Evolutionary conservation across 148 eudicot genomes (phyloP), one percentile per base, ranked within the genome.

Genomic region (Rheum nobile): DNA sequence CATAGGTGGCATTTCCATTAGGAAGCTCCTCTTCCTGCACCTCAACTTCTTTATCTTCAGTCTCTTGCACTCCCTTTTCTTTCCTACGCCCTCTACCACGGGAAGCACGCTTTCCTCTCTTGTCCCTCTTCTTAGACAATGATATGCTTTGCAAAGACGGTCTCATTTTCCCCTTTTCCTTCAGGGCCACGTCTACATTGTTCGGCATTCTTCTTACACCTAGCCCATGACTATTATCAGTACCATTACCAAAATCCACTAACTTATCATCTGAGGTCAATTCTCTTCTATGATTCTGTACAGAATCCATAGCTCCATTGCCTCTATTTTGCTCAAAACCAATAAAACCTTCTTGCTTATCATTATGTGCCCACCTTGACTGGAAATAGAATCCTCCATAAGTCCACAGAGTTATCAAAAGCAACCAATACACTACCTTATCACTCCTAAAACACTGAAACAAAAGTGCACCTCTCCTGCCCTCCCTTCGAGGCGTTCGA

Each of bases 281-380:
- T 57, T 76, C 86, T 68, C 84, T 78, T 1, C 80, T 78, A 74
- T 47, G 78, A 75, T 54, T 72, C 68, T 76, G 76, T 39, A 69
- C 83, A 22, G 77, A 57, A 39, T 75, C 74, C 50, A 72, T 42
- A 72, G 69, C 79, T 70, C 59, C 83, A 71, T 81, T 80, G 68
- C 69, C 76, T 11, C 71, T 71, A 50, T 83, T 82, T 63, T 76
- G 84, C 41, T 86, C 92, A 83, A 78, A 85, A 28, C 91, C 95
- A 84, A 82, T 82, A 11, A 86, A 79, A 57, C 83, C 87, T 77
- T 85, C 96, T 77, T 81, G 84, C 17, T 89, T 89, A 46, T 92
- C 91, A 34, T 83, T 88, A 77, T 96, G 97, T 67, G 99, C 99
- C 99, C 99, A 96, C 75, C 81, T 92, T 4, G 99, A 96, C 86